Base-by-base conservation (phyloP, 164 flowering plant species). In the Warburgia ugandensis region DNA sequence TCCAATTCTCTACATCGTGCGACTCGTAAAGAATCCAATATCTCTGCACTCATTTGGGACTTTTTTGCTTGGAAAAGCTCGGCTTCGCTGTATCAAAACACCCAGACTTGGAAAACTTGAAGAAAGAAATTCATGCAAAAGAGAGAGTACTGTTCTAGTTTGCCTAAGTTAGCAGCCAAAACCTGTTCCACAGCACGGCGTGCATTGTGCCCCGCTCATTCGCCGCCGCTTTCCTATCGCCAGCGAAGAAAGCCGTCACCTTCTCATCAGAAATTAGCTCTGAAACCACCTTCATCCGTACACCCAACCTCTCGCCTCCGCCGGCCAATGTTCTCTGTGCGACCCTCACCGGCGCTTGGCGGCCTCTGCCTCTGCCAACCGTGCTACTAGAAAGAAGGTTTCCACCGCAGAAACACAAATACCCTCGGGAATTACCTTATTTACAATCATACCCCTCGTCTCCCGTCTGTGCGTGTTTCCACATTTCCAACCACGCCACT, bases 171-270 rank as follows among this genome's bases (percentile, higher is more conserved):
- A 27, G 47, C 14, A 30, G 29, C 54, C n/a, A n/a, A 59, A 58
- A 88, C 99, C 89, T 75, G 61, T 88, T 88, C 99, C 97, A 92
- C 12, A 92, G 63, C 58, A 89, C 64, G 41, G 95, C 80, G 50
- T 92, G 96, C 94, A 92, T 78, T 8, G 83, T 75, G 2, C 57
- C 71, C 65, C 94, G 71, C 69, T 84, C 94, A 61, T 82, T 85
- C 0, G 71, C 71, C 1, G 50, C 70, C 5, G 44, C 69, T 19
- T 77, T 80, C 4, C 76, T 76, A 21, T 32, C 42, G 9, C 55
- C 55, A 1, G 62, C 63, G 49, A 92, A 89, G 5, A 92, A 78
- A 0, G 81, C 69, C 63, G 79, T 67, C 52, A 86, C 86, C 55
- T 89, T 77, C 44, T 86, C 87, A 50, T 92, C 94, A 0, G 85